phyloP scores from a whole-genome alignment of 2,329 filamentous ascomycete species.

The Cryoendolithus antarcticus region DNA sequence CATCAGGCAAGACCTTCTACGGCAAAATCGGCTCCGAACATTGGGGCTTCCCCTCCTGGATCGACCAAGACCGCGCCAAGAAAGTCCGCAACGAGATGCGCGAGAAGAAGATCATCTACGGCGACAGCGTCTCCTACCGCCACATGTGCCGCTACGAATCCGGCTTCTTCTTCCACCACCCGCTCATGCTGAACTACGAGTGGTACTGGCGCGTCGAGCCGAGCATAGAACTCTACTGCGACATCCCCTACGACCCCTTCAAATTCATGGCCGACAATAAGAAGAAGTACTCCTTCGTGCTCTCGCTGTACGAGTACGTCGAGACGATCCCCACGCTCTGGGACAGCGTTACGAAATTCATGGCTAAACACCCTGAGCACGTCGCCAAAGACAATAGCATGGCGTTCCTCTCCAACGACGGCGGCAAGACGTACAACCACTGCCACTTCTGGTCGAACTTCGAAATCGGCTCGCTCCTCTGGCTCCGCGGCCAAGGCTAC shows the following conservation, averaged over 20 bases:
- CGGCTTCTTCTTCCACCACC: slow-evolving; percentile 96
- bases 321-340: slow-evolving; percentile 94
- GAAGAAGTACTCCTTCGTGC: slow-evolving; percentile 96
- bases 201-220: slow-evolving; percentile 99
- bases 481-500: slow-evolving; percentile 83
- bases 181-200: slow-evolving; percentile 88
- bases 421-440: slow-evolving; percentile 84
- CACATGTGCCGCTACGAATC: slow-evolving; percentile 99
- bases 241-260: slow-evolving; percentile 92
- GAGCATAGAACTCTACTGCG: slow-evolving; percentile 90
- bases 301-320: slow-evolving; percentile 91
- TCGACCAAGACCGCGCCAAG: slow-evolving; percentile 85
- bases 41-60: slow-evolving; percentile 94
- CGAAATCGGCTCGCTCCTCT: slow-evolving; percentile 85
- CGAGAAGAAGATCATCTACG: slow-evolving; percentile 92
- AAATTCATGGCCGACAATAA: slow-evolving; percentile 88
- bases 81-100: slow-evolving; percentile 91
- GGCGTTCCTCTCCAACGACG: slow-evolving; percentile 83
- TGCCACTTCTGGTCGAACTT: slow-evolving; percentile 99
- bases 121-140: slow-evolving; percentile 89
- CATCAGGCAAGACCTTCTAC: slow-evolving; percentile 84
- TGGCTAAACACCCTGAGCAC: slow-evolving; percentile 79
- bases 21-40: slow-evolving; percentile 82
- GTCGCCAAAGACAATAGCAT: slow-evolving; percentile 74
- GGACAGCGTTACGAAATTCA: slow-evolving; percentile 92